Base-by-base conservation (phyloP, 2,329 filamentous ascomycete species). In the Colletotrichum sp. region DNA sequence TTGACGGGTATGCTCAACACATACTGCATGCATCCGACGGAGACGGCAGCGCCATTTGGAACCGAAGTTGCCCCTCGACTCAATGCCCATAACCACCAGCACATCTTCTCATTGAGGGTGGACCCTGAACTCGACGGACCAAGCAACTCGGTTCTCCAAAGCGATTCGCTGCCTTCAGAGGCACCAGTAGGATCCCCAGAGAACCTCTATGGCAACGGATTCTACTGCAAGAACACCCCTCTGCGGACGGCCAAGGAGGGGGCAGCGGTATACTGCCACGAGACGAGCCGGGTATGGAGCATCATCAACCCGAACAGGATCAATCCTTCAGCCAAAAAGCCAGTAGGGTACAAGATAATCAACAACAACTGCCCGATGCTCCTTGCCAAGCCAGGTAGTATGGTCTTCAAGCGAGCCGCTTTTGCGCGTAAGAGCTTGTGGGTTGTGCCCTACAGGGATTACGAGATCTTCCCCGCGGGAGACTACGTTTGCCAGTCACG, bases 151-250 rank as follows among this genome's bases (percentile, higher is more conserved):
- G 86, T 96, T 75, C 93, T 95, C 86, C 91, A 94, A 83, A 93
- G 93, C 60, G 94, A 96, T 79, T 93, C 93, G 5, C 86, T 88
- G 2, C 88, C 85, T 12, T 92, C 91, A 0, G 86, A 91, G 0
- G 93, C 90, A 12, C 90, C 91, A 57, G 89, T 94, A 0, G 93
- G 94, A 13, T 93, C 91, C 65, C 85, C 87, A 10, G 92, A 94
- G 82, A 95, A 96, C 84, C 91, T 89, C 71, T 93, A 94, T 82
- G 94, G 94, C 77, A 95, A 95, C 81, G 94, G 93, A 7, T 95
- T 95, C 84, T 95, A 81, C 75, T 80, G 77, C 77, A 80, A 78
- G 64, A 81, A 80, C 79, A 82, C 81, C 30, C 73, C 78, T 18
- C 78, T 82, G 15, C 76, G 74, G 2, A 81, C 79, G 12, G 73